Percentiles rank a stretch among this genome's conserved stretches.
These are phyloP conservation scores for Sporothrix mexicana DNA, from an alignment of 2,329 filamentous ascomycete species.

Conservation along the genomic window DNA sequence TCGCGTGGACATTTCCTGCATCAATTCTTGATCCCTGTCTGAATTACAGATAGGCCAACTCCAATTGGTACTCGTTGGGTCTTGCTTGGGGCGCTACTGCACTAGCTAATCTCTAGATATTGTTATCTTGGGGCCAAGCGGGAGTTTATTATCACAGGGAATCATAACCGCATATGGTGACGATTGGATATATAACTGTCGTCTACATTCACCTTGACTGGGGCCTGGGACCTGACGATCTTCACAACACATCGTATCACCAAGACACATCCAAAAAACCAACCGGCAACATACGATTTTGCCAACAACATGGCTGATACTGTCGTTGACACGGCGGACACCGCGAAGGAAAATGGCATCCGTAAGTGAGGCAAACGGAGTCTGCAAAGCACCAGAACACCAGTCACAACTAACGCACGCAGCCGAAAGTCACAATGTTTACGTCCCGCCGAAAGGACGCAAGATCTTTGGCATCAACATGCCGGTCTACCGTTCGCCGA, in stretches of 20 bases:
- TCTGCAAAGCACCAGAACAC: too few species aligned
- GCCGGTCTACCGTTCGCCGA: slow-evolving; percentile 72
- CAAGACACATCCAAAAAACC: not conserved
- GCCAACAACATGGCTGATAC: not conserved
- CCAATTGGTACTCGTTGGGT: slow-evolving; percentile 6
- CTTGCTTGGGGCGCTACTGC: not conserved
- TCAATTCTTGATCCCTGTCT: not conserved
- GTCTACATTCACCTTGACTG: not conserved
- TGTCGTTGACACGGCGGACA: not conserved
- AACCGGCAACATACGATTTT: not conserved
- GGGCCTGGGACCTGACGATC: not conserved
- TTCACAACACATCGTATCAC: not conserved
- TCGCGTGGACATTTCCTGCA: not conserved
- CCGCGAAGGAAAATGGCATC: not conserved
- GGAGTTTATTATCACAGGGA: too few species aligned
- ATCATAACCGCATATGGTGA: too few species aligned
- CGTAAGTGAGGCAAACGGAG: not conserved
- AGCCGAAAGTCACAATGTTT: not conserved
- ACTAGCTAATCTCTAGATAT: slow-evolving; percentile 9
- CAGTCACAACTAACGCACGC: too few species aligned
- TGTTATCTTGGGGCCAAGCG: not conserved
- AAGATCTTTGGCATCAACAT: slow-evolving; percentile 60
- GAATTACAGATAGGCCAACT: slow-evolving; percentile 8
- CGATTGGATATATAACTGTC: not conserved
- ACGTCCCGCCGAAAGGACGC: slow-evolving; percentile 51